Conservation (phyloP, 495 filamentous ascomycete genomes). For the Penicillium steckii region DNA sequence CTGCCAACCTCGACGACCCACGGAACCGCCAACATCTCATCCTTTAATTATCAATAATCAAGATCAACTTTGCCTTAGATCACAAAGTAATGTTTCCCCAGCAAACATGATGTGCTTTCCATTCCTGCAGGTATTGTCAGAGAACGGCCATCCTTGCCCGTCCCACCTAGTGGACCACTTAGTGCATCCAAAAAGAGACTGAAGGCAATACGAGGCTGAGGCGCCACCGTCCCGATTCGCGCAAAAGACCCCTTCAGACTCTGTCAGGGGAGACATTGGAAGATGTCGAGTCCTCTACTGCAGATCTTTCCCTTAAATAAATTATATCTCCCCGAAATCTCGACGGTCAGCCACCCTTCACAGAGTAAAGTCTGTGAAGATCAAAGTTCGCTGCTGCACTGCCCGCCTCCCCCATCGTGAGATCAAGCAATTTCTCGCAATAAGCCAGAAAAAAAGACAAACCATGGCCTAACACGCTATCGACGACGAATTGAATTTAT, state of each 20-base stretch:
- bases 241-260: background rate
- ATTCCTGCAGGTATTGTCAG: background rate
- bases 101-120: background rate
- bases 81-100: no score
- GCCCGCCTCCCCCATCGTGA: background rate
- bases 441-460: background rate
- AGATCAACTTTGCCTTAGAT: no score
- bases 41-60: no score
- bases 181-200: background rate
- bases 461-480: constrained; percentile 6
- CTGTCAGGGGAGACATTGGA: background rate
- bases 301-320: constrained; percentile 16
- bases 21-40: no score
- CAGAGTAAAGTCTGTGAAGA: background rate
- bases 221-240: constrained; percentile 11
- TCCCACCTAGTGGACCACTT: background rate
- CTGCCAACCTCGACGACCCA: no score
- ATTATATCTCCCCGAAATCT: background rate
- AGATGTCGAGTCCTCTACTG: constrained; percentile 2
- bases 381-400: background rate
- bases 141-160: background rate
- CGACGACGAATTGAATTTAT: background rate
- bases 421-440: background rate
- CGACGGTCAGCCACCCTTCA: background rate
- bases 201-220: constrained; percentile 21